A percentile compares a stretch with the other conserved stretches of the same genome.
phyloP scores from a whole-genome alignment of 2,329 filamentous ascomycete genomes.

The Teratosphaeria epicoccoides region DNA sequence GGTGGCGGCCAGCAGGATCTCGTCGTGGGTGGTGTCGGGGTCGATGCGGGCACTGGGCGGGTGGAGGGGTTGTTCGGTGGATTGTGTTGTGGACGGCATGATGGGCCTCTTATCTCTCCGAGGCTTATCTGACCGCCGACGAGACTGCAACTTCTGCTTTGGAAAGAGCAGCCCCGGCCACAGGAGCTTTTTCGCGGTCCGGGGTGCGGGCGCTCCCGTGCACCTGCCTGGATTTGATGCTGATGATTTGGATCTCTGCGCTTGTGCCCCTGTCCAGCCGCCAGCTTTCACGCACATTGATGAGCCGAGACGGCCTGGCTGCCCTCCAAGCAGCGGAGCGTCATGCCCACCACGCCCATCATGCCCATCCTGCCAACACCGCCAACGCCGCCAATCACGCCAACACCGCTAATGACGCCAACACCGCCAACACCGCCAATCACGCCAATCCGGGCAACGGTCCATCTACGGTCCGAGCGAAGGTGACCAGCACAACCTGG shows the following conservation, averaged over 20 bases:
- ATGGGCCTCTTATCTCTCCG: not conserved
- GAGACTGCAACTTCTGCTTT: not conserved
- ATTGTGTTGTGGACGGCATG: not conserved
- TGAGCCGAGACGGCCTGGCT: constrained; percentile 11
- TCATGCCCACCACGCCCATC: too few species aligned
- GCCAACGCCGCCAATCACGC: too few species aligned
- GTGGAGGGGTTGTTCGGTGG: not conserved
- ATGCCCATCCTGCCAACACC: too few species aligned
- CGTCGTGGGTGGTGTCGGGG: constrained; percentile 40
- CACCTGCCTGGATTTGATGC: not conserved
- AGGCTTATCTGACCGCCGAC: not conserved
- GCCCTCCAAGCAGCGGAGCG: constrained; percentile 8
- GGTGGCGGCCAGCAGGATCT: constrained; percentile 55
- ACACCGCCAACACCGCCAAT: too few species aligned
- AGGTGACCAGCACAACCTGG: not conserved
- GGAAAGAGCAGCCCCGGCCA: not conserved
- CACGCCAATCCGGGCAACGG: not conserved
- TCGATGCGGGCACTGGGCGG: constrained; percentile 17
- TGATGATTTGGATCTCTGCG: not conserved
- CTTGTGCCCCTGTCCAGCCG: constrained; percentile 5
- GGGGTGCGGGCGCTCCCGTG: not conserved
- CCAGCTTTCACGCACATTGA: constrained; percentile 13
- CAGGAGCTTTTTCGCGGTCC: too few species aligned
- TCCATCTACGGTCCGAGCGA: not conserved
- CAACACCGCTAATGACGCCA: too few species aligned